A percentile compares a stretch with the other conserved stretches of the same genome.
Evolutionary conservation across 257 asterid genomes (phyloP).

Genomic region (Nicotiana noctiflora): DNA sequence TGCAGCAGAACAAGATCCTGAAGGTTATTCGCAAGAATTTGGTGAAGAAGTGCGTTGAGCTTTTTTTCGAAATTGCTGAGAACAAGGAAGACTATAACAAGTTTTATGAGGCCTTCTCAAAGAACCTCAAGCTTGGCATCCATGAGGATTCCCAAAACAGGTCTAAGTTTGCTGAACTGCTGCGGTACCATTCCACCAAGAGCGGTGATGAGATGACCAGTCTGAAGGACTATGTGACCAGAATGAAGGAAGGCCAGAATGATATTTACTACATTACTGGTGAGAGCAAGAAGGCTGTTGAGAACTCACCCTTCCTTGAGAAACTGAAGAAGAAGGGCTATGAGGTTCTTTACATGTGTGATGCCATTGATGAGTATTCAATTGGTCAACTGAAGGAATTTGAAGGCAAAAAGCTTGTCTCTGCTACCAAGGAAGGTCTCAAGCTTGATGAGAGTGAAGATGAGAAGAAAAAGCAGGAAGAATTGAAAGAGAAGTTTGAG

Average conservation of each 20-base stretch:
- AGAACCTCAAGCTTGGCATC: conserved; percentile 53
- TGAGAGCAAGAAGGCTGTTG: conserved; percentile 58
- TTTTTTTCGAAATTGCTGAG: conserved; percentile 57
- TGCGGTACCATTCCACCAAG: conserved; percentile 50
- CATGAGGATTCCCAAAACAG: conserved; percentile 48
- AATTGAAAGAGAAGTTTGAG: conserved; percentile 34
- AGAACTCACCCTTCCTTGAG: conserved; percentile 62
- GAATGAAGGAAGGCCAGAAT: conserved; percentile 57
- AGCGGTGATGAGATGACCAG: conserved; percentile 57
- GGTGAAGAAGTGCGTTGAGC: conserved; percentile 59
- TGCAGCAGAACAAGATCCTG: conserved; percentile 56
- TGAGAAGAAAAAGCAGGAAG: conserved; percentile 40
- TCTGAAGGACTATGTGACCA: conserved; percentile 54
- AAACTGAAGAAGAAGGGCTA: conserved; percentile 49
- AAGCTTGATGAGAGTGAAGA: conserved; percentile 58
- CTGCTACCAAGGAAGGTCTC: conserved; percentile 61
- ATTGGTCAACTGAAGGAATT: conserved; percentile 53
- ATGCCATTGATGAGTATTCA: conserved; percentile 54
- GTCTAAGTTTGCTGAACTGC: conserved; percentile 39
- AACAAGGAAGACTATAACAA: conserved; percentile 56
- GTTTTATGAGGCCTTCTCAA: conserved; percentile 49
- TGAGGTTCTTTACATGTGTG: conserved; percentile 54
- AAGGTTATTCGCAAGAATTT: conserved; percentile 60
- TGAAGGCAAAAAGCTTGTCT: conserved; percentile 50
- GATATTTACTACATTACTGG: conserved; percentile 56